These are phyloP conservation scores for Vitis amurensis DNA, from an alignment of 164 flowering plant species.

Conservation along the genomic window DNA sequence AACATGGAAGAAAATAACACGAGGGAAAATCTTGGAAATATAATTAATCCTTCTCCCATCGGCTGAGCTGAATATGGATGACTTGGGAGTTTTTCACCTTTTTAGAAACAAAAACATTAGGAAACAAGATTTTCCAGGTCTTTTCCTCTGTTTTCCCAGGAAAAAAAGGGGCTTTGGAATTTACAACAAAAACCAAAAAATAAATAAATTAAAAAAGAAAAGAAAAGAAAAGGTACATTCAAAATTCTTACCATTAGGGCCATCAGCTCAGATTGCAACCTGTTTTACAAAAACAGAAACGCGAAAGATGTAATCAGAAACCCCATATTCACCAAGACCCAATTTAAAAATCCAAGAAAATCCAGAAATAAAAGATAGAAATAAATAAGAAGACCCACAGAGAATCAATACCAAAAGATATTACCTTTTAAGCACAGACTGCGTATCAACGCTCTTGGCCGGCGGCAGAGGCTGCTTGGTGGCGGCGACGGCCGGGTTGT, in stretches of 20 bases:
- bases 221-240: neutral
- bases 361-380: neutral
- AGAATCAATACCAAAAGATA: neutral
- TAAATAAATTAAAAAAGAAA: too few relatives aligned
- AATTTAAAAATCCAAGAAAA: neutral
- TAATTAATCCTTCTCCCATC: too few relatives aligned
- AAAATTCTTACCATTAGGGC: conserved; percentile 53
- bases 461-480: conserved; percentile 36
- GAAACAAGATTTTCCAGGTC: too few relatives aligned
- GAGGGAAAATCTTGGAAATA: too few relatives aligned
- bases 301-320: conserved; percentile 1
- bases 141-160: too few relatives aligned
- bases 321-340: neutral
- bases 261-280: conserved; percentile 69
- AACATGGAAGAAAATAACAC: too few relatives aligned
- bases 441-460: conserved; percentile 56
- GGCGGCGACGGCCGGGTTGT: conserved; percentile 19
- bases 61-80: too few relatives aligned
- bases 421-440: conserved; percentile 65
- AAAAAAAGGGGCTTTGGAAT: too few relatives aligned
- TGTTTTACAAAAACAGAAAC: conserved; percentile 21
- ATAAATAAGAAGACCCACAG: neutral
- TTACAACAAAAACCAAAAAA: too few relatives aligned
- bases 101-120: too few relatives aligned
- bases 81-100: too few relatives aligned